Evolutionary conservation across 768 basidiomycete genomes (phyloP).

Genomic region (Pholiota microspora): DNA sequence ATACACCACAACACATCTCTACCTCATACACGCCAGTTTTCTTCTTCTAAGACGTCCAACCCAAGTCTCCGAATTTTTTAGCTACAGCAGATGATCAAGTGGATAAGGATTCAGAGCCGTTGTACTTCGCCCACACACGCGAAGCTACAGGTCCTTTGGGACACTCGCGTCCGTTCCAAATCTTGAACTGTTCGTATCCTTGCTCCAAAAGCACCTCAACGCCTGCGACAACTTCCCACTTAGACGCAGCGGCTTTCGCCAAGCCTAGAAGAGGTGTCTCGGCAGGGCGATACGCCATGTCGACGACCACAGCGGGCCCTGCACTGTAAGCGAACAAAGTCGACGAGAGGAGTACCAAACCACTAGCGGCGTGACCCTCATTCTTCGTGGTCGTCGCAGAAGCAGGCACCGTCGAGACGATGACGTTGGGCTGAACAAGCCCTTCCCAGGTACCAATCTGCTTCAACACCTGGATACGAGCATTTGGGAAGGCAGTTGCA

Average conservation of each 20-base stretch:
- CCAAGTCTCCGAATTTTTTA: not conserved
- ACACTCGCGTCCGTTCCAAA: slow-evolving; percentile 73
- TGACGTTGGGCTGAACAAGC: slow-evolving; percentile 56
- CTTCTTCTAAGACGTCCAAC: not conserved
- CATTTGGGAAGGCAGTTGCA: slow-evolving; percentile 62
- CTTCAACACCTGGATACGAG: slow-evolving; percentile 59
- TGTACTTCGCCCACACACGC: slow-evolving; percentile 25
- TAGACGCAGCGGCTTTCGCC: slow-evolving; percentile 46
- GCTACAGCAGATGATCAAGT: not conserved
- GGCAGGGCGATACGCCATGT: slow-evolving; percentile 93
- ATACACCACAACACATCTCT: too few relatives aligned
- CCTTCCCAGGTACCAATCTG: slow-evolving; percentile 52
- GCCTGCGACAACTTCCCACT: slow-evolving; percentile 76
- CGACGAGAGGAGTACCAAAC: slow-evolving; percentile 49
- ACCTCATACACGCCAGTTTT: too few relatives aligned
- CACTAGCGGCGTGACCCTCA: slow-evolving; percentile 17
- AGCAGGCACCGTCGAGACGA: slow-evolving; percentile 89
- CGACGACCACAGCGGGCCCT: slow-evolving; percentile 69
- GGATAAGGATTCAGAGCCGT: too few relatives aligned
- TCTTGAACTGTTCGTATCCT: slow-evolving; percentile 80
- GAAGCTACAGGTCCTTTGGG: slow-evolving; percentile 34
- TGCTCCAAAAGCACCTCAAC: slow-evolving; percentile 87
- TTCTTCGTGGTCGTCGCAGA: slow-evolving; percentile 45
- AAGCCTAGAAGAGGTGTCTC: slow-evolving; percentile 77
- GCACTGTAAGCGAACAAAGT: slow-evolving; percentile 53